These are phyloP conservation scores for Fusarium avenaceum DNA, from an alignment of 2,329 filamentous ascomycete genomes.

Conservation along the genomic window DNA sequence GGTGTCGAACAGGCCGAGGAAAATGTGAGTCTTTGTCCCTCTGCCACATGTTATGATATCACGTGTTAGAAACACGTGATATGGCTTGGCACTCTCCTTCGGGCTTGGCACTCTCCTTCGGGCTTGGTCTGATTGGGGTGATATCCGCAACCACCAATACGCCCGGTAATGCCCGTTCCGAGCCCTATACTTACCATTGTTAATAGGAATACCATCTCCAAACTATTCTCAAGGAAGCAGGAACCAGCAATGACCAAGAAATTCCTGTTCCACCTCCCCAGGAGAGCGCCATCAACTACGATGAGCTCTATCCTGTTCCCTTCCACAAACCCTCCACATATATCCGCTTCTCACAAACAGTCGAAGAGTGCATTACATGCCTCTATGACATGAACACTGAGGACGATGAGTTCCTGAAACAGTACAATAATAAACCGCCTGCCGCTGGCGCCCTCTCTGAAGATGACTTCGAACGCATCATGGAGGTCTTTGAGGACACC, in stretches of 20 bases:
- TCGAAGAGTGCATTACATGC: conserved; percentile 92
- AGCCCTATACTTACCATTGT: conserved; percentile 49
- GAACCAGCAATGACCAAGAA: conserved; percentile 69
- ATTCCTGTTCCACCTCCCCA: conserved; percentile 76
- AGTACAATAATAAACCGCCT: conserved; percentile 83
- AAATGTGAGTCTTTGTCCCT: conserved; percentile 78
- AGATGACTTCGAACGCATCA: conserved; percentile 92
- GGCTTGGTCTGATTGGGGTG: conserved; percentile 21
- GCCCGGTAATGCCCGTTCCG: not conserved
- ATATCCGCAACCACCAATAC: conserved; percentile 30
- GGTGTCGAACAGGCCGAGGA: conserved; percentile 98
- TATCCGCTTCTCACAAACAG: conserved; percentile 97
- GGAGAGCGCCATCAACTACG: conserved; percentile 82
- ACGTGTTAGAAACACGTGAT: conserved; percentile 65
- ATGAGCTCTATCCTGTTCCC: conserved; percentile 82
- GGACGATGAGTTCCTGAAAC: conserved; percentile 86
- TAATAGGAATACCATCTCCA: conserved; percentile 93
- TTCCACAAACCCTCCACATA: conserved; percentile 92
- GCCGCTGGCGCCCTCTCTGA: conserved; percentile 78
- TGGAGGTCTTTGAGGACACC: conserved; percentile 94
- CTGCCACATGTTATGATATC: conserved; percentile 56
- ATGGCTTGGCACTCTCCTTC: conserved; percentile 23
- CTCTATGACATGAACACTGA: conserved; percentile 95
- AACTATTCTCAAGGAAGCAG: conserved; percentile 74
- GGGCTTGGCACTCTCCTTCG: not conserved